phyloP scores from a whole-genome alignment of 2,329 filamentous ascomycete genomes.

The Calycina herbarum region DNA sequence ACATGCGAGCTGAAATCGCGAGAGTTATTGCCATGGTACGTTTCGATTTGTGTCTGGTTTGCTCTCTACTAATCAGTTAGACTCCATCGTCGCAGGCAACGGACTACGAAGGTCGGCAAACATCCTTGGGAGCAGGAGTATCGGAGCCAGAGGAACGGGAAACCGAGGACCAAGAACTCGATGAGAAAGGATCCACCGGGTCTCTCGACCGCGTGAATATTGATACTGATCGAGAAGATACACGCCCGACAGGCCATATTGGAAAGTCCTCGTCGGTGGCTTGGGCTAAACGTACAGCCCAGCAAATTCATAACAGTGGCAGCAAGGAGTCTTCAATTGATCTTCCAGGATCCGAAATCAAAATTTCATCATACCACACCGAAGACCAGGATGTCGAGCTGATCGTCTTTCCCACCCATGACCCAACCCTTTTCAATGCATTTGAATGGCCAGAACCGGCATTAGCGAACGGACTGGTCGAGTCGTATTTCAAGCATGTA shows the following conservation, averaged over 20 bases:
- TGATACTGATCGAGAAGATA: conserved; percentile 30
- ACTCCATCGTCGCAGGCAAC: background rate
- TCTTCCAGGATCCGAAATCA: conserved; percentile 11
- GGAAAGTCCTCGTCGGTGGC: conserved; percentile 30
- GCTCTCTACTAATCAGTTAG: background rate
- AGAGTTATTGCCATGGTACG: conserved; percentile 29
- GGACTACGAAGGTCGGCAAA: conserved; percentile 4
- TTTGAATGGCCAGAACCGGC: conserved; percentile 26
- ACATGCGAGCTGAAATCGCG: conserved; percentile 26
- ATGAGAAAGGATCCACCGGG: conserved; percentile 30
- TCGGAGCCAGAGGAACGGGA: conserved; percentile 6
- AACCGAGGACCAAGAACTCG: conserved; percentile 17
- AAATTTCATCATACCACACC: conserved; percentile 26
- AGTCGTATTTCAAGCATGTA: conserved; percentile 28
- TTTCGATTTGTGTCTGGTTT: background rate
- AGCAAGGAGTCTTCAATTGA: conserved; percentile 6
- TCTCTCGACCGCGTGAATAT: conserved; percentile 29
- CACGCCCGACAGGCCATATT: conserved; percentile 25
- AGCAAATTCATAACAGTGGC: conserved; percentile 13
- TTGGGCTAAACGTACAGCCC: conserved; percentile 27
- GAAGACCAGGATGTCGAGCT: conserved; percentile 29
- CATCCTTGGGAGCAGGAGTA: background rate
- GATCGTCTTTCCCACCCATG: conserved; percentile 6
- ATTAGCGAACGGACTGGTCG: conserved; percentile 22
- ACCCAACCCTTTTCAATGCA: conserved; percentile 21